These are phyloP conservation scores for Colletotrichum sp. DNA, from an alignment of 2,329 filamentous ascomycete species.

Conservation along the genomic window DNA sequence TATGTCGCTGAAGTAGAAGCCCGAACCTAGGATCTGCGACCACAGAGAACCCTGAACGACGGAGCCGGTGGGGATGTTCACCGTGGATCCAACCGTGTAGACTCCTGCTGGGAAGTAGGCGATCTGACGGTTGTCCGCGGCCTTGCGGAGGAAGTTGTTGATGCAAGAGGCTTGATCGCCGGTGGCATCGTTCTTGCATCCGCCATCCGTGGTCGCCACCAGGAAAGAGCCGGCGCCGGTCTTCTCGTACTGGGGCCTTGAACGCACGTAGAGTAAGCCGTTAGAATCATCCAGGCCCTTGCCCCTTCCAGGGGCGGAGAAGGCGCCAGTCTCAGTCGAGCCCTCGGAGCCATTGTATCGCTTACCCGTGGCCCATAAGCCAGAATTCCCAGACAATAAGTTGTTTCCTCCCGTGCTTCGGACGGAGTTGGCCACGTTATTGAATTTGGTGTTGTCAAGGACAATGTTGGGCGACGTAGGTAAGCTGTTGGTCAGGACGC, in stretches of 20 bases:
- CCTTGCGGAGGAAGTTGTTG: slow-evolving; percentile 25
- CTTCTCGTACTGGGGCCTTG: slow-evolving; percentile 40
- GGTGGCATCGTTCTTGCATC: slow-evolving; percentile 37
- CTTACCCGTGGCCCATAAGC: slow-evolving; percentile 9
- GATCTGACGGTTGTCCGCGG: background rate
- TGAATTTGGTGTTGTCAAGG: background rate
- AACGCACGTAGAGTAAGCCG: slow-evolving; percentile 27
- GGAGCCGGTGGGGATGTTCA: slow-evolving; percentile 62
- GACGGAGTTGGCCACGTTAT: background rate
- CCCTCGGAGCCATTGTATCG: slow-evolving; percentile 12
- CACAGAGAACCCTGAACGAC: slow-evolving; percentile 74
- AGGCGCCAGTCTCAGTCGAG: background rate
- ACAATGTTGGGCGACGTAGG: background rate
- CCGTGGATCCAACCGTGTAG: slow-evolving; percentile 27
- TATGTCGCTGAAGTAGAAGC: slow-evolving; percentile 61
- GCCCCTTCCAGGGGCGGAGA: slow-evolving; percentile 4
- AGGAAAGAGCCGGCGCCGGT: background rate
- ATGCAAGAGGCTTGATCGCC: slow-evolving; percentile 29
- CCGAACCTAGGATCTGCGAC: slow-evolving; percentile 68
- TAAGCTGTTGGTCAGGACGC: background rate
- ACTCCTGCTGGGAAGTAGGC: slow-evolving; percentile 31
- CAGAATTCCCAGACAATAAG: background rate
- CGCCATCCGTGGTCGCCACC: slow-evolving; percentile 1
- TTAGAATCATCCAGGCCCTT: slow-evolving; percentile 6
- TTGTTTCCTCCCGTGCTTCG: background rate